phyloP scores from a whole-genome alignment of 352 stramenopile genomes.

The Phytophthora boehmeriae region DNA sequence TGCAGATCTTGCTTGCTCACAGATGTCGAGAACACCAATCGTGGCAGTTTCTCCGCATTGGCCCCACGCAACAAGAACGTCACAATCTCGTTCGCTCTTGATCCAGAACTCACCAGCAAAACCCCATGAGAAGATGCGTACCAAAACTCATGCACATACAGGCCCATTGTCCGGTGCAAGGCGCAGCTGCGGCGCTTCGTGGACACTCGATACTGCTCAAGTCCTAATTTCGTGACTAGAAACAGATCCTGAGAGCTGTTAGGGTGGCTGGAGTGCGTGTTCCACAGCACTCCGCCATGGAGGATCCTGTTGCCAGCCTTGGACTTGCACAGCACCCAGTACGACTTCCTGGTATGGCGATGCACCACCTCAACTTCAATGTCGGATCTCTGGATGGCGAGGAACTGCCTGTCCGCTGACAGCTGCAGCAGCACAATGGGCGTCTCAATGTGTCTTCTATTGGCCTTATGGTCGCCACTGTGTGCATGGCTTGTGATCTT shows the following conservation, averaged over 20 bases:
- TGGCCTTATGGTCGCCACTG: slow-evolving; percentile 5
- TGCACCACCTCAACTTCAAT: slow-evolving; percentile 81
- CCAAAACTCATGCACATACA: slow-evolving; percentile 80
- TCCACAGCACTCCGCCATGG: slow-evolving; percentile 67
- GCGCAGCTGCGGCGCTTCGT: slow-evolving; percentile 56
- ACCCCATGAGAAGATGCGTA: slow-evolving; percentile 64
- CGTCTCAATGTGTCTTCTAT: slow-evolving; percentile 7
- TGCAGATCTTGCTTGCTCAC: slow-evolving; percentile 61
- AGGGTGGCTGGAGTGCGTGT: slow-evolving; percentile 44
- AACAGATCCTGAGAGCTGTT: slow-evolving; percentile 76
- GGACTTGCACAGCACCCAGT: slow-evolving; percentile 77
- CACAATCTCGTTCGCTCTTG: slow-evolving; percentile 81
- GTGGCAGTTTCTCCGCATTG: slow-evolving; percentile 70
- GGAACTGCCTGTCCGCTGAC: slow-evolving; percentile 68
- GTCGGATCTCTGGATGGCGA: slow-evolving; percentile 83
- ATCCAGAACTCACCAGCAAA: slow-evolving; percentile 73
- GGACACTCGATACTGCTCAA: slow-evolving; percentile 80
- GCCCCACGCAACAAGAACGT: slow-evolving; percentile 63
- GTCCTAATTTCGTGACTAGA: slow-evolving; percentile 70
- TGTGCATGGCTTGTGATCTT: neutral
- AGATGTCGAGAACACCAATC: slow-evolving; percentile 71
- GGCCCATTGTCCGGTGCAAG: slow-evolving; percentile 60
- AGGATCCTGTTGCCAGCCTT: slow-evolving; percentile 71
- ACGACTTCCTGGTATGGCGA: slow-evolving; percentile 45
- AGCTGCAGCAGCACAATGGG: slow-evolving; percentile 49